Base-by-base conservation (phyloP, 345 rosid genomes). In the Euphorbia tirucalli region DNA sequence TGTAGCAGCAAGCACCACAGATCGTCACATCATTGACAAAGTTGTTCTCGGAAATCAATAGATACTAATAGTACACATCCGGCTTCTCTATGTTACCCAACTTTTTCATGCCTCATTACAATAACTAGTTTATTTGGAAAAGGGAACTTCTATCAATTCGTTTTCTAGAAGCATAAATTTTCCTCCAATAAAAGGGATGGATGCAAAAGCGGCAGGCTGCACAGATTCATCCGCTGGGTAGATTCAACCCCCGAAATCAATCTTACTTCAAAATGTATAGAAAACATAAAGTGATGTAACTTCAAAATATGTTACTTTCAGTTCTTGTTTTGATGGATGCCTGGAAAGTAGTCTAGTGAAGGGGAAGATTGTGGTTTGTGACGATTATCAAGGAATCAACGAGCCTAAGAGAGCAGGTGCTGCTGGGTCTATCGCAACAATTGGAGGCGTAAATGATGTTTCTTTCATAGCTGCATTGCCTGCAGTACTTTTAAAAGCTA, bases 1-100 rank as follows among this genome's bases (percentile, higher is more conserved):
- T 2, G 81, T 82, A 1, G 85, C 74, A 3, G 81, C 81, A 8
- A 79, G 80, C 72, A 79, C 52, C 60, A 65, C 35, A 2, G 78
- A 78, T 66, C 82, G 85, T 9, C 31, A 2, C 0, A 67, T 80
- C 58, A 21, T 77, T 10, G 73, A 70, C 62, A 72, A 21, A 65
- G 70, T 79, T 52, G 48, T 68, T 37, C 80, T 78, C 21, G 80
- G 75, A 14, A 71, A 70, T 50, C 69, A 64, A 13, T 46, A 54
- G 56, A 70, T 52, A n/a, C 31, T 76, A 37, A 21, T 16, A 25
- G 85, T 78, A 74, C 15, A 74, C 56, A 5, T 61, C n/a, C 11
- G 7, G 39, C 15, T 22, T 64, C n/a, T 37, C 14, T 39, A 24
- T 64, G 5, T 1, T 3, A 39, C 22, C 4, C 13, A 19, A 25